Evolutionary conservation across 495 filamentous ascomycete species (phyloP), one percentile per base, ranked within the genome.

Genomic region (Penicillium ochrochloron): DNA sequence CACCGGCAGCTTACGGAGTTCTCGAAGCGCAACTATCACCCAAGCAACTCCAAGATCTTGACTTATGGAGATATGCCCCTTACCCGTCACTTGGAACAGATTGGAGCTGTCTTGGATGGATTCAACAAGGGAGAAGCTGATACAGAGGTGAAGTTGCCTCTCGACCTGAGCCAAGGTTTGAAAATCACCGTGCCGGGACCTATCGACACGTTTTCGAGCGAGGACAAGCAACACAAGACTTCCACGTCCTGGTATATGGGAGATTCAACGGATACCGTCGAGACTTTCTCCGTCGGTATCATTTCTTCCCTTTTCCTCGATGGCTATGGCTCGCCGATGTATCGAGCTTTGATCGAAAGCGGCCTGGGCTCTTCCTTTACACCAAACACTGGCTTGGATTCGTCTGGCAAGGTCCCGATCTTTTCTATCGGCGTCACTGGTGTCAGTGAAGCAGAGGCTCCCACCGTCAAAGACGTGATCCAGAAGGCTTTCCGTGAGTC

Each of bases 41-140:
- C 95, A 0, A 98, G 93, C 70, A 98, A 98, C 75, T 88, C 94
- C 17, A 97, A 96, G 77, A 80, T 99, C 21, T 86, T 97, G 67
- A 97, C 95, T 0, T 99, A 99, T 67, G 95, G 95, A 59, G 89
- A 99, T 71, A 93, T 97, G 88, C 90, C 92, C 0, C 77, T 99
- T 46, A 80, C 78, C 21, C 87, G 89, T 59, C 95, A 99, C 76
- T 73, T 97, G 48, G 77, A 84, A 69, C 90, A 94, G 69, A 82
- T 98, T 54, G 86, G 91, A 69, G 80, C 83, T 8, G 88, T 89
- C 39, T 80, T 99, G 57, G 81, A 85, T 58, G 78, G 77, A 2
- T 97, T 97, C 71, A 84, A 87, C 23, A 86, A 79, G 62, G 89
- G 90, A 14, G 70, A 84, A 53, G 84, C 86, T 27, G 92, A 96